Evolutionary conservation across 208 protist species (phyloP), one percentile per base, ranked within the genome.

Genomic region (Borovskyia barvae): DNA sequence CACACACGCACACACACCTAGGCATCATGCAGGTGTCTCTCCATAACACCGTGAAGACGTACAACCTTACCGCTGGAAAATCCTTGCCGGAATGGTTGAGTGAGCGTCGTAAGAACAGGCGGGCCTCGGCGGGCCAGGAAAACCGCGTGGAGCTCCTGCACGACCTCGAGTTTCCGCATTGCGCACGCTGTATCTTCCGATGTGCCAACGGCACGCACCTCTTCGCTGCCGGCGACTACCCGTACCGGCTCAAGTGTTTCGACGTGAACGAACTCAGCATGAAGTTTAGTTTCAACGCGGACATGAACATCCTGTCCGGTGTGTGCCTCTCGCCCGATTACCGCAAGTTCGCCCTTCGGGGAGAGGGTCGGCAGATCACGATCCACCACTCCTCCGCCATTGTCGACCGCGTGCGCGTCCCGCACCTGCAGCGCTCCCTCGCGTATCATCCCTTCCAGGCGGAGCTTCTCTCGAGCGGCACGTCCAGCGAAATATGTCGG

Each of bases 231-330:
- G 90, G 90, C 17, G 87, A 94, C 50, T 96, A 96, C 61, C 87
- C 87, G 20, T 84, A 90, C 49, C 82, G 87, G 5, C 74, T 94
- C 42, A 93, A 93, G 75, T 94, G 87, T 56, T 94, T 90, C 60
- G 87, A 94, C 53, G 83, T 94, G 15, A 90, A 93, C 56, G 78
- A 96, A 52, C 75, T 96, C 6, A 91, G 82, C 65, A 92, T 94
- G 85, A 96, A 96, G 74, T 96, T 89, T 59, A 88, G 77, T 53
- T 95, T 93, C 57, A 90, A 94, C 59, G 86, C 84, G 20, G 90
- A 96, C 51, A 93, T 90, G 82, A 76, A 76, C 46, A 88, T 96
- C 43, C 58, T 93, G 7, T 76, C 72, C 36, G 86, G 85, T 5
- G 77, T 93, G 5, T 89, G 83, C 29, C 77, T 97, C 11, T 93